Evolutionary conservation across 208 protist genomes (phyloP), one percentile per base, ranked within the genome.

Genomic region (Acanthamoeba quina): DNA sequence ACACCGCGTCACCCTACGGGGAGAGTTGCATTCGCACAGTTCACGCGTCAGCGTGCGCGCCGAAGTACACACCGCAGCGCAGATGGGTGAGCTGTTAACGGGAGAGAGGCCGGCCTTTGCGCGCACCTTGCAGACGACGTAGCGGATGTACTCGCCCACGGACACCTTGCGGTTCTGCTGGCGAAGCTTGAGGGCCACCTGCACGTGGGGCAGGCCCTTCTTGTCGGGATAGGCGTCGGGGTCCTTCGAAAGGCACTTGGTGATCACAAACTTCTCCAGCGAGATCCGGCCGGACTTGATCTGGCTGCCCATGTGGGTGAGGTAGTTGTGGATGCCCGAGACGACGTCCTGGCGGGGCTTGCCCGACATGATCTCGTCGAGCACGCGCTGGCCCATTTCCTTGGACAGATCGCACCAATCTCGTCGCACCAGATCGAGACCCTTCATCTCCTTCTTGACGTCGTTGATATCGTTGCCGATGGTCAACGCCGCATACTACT

Each of bases 381-480:
- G 96, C 26, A 58, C 24, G 82, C 95, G 95, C 49, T 98, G 96
- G 41, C 98, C 98, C 24, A 99, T 98, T 26, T 98, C 90, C 93
- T 99, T 98, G 7, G 99, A 98, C 21, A 99, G 96, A 26, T 98
- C 98, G 96, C 99, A 99, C 99, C 99, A 99, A 96, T 99, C 99
- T 78, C 99, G 98, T 31, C 99, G 97, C 52, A 99, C 99, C 82
- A 99, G 98, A 96, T 99, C 99, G 1, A 99, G 95, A 62, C 99
- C 99, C 96, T 99, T 99, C 13, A 99, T 96, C 95, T 99, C 98
- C 60, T 97, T 96, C 56, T 85, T 78, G 15, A 44, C 31, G 70
- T 85, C 90, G 62, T 92, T 70, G 41, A 80, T 60, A 26, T 92
- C 47, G 37, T 31, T 60, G 64, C 88, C 88, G 29, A 78, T 15